Conservation (phyloP, 345 rosid species). For the Salix caprea region DNA sequence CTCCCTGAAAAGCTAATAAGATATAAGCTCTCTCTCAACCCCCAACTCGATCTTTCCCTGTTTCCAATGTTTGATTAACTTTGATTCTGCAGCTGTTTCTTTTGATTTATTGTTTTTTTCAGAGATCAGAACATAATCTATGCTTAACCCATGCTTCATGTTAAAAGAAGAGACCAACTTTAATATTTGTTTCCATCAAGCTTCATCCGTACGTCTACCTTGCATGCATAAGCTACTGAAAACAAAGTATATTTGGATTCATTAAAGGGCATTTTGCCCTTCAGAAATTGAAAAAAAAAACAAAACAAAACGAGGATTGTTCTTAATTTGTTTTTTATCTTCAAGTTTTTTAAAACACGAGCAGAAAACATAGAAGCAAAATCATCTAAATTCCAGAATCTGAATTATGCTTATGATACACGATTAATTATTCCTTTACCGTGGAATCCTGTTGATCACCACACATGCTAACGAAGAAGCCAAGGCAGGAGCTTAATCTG, state of each 20-base stretch:
- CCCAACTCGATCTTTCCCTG: conserved; percentile 42
- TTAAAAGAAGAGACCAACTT: conserved; percentile 31
- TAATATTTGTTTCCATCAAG: background rate
- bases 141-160: conserved; percentile 15
- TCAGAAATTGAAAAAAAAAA: background rate
- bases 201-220: background rate
- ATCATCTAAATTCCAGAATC: background rate
- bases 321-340: no score
- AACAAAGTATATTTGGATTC: background rate
- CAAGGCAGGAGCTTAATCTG: background rate
- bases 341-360: no score
- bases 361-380: no score
- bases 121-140: background rate
- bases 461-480: background rate
- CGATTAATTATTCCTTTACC: background rate
- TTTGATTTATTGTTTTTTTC: conserved; percentile 32
- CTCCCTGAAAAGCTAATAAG: conserved; percentile 33
- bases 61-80: conserved; percentile 47
- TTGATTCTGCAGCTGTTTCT: conserved; percentile 19
- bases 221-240: background rate
- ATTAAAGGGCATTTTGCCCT: background rate
- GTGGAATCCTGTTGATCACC: background rate
- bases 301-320: background rate
- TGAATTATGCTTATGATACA: no score
- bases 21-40: conserved; percentile 22